Percentiles rank a stretch among this genome's conserved stretches.
Evolutionary conservation across 257 asterid genomes (phyloP).

Genomic region (Haberlea rhodopensis): DNA sequence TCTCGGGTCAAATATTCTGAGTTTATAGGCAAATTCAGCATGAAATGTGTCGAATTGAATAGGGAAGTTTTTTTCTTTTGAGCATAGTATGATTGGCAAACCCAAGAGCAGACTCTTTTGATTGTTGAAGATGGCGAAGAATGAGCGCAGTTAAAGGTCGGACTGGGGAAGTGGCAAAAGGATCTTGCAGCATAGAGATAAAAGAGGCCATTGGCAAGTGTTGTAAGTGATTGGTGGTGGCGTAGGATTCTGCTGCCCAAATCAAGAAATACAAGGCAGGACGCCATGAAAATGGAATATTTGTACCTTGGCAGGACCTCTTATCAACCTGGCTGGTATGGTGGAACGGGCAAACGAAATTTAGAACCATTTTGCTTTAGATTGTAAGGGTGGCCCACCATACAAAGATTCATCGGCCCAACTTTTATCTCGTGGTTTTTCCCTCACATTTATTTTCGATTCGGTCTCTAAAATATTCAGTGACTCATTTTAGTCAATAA

Average conservation of each 20-base stretch:
- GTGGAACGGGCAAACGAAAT: background rate
- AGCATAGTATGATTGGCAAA: slow-evolving; percentile 55
- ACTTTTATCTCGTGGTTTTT: too few relatives aligned
- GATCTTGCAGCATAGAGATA: slow-evolving; percentile 29
- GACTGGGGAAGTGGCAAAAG: slow-evolving; percentile 28
- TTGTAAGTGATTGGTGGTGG: slow-evolving; percentile 13
- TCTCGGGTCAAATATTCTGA: slow-evolving; percentile 61
- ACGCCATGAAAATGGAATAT: slow-evolving; percentile 40
- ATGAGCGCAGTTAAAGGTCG: slow-evolving; percentile 20
- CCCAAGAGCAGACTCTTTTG: slow-evolving; percentile 66
- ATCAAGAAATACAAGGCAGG: slow-evolving; percentile 25
- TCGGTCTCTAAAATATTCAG: too few relatives aligned
- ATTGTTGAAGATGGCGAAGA: slow-evolving; percentile 49
- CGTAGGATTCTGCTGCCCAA: slow-evolving; percentile 31
- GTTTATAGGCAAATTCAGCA: slow-evolving; percentile 51
- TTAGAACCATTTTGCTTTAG: too few relatives aligned
- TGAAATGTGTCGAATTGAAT: slow-evolving; percentile 30
- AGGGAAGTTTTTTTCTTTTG: slow-evolving; percentile 42
- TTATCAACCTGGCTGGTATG: too few relatives aligned
- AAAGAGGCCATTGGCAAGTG: slow-evolving; percentile 33
- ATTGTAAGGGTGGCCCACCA: too few relatives aligned
- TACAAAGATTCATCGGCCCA: too few relatives aligned
- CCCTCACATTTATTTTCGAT: too few relatives aligned
- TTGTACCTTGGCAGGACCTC: background rate
- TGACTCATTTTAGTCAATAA: too few relatives aligned